Base-by-base conservation (phyloP, 495 filamentous ascomycete species). In the Venustampulla echinocandica region DNA sequence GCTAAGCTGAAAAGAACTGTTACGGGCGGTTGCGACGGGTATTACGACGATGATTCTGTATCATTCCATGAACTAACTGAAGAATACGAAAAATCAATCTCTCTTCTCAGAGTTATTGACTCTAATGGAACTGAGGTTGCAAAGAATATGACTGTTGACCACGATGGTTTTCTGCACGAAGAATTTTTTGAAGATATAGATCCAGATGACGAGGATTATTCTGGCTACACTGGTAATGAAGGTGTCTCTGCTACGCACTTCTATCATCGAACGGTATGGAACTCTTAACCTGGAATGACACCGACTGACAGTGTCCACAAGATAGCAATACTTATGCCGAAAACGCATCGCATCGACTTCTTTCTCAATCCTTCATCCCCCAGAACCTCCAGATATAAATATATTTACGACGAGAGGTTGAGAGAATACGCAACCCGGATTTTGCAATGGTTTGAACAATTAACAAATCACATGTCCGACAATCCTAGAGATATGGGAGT, bases 151-250 rank as follows among this genome's bases (percentile, higher is more conserved):
- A 28, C 28, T 0, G 46, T 65, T 46, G 45, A 56, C 11, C 47
- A 64, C 27, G 50, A 62, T 7, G 14, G 56, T 19, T 60, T 69
- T 28, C 33, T 70, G 24, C 51, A 62, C 25, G 39, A 53, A 28
- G 51, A 63, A 27, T 45, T 57, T 14, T 70, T 65, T 42, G 42
- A 59, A 10, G 58, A 53, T n/a, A 30, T 48, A 20, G 45, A 59
- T n/a, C 61, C 62, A 0, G 60, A 70, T 46, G 52, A 64, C 18
- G 61, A 67, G 49, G 61, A 65, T 11, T 66, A 61, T 37, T 55
- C 53, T 36, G 61, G 59, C 6, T 71, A 49, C 35, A 67, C 60
- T 9, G 66, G 67, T 11, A 69, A 70, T 46, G 68, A 60, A 54
- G 53, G 57, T 22, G 46, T 54, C n/a, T 23, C 38, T 13, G 42